Evolutionary conservation across 2,329 filamentous ascomycete species (phyloP), one percentile per base, ranked within the genome.

Genomic region (Microsporum canis): DNA sequence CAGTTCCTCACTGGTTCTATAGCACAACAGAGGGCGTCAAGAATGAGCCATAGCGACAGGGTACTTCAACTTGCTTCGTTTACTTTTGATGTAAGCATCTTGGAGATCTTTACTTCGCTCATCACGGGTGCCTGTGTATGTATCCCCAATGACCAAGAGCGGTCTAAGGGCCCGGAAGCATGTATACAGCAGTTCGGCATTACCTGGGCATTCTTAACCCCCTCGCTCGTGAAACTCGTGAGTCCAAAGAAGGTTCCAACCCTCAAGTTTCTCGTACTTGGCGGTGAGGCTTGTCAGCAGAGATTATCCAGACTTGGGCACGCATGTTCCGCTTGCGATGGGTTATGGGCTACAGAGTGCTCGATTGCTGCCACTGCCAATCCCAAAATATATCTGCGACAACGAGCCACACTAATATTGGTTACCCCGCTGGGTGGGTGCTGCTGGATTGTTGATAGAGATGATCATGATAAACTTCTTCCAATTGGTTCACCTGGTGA

Each of bases 141-240:
- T 62, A 72, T 78, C 2, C 76, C 75, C 1, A 73, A 72, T 62
- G 65, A 75, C 65, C 62, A 71, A 62, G 71, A 76, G 12, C 71
- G 76, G 3, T 71, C 76, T 66, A 76, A 77, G 62, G 74, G 76
- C 57, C 72, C 82, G 3, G 69, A 72, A 0, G 75, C 73, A 0
- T 75, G 73, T 0, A 78, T 83, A 43, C 72, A 74, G 5, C 65
- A 72, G 0, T 78, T 80, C 73, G 69, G 75, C 6, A 76, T 78
- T 34, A 79, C 73, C 33, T 78, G 75, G 76, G 78, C 75, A 0
- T 79, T 81, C 67, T 77, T 84, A 69, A 85, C 83, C 0, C 78
- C 81, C 0, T 74, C 80, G 0, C 73, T 85, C n/a, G 81, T 81
- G 0, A 63, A 69, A 8, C 63, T 74, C 2, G 60, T 78, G 4